Evolutionary conservation across 257 asterid species (phyloP), one percentile per base, ranked within the genome.

Genomic region (Anisodus acutangulus): DNA sequence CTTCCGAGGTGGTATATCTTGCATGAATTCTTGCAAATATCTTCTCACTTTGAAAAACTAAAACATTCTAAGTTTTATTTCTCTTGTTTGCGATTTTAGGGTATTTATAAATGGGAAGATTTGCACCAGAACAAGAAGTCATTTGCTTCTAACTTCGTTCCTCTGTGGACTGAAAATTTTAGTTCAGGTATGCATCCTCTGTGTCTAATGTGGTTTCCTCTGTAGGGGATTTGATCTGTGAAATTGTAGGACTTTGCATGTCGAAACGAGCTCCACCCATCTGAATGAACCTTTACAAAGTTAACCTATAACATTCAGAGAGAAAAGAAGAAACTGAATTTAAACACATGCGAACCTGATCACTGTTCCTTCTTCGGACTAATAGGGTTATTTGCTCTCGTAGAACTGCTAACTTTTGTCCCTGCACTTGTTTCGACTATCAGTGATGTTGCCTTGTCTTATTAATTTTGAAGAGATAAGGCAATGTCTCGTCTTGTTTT

Each of bases 91-190:
- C 19, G 37, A 19, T 63, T 86, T 80, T 68, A 91, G 98, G 93
- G 79, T 70, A 88, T 87, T 87, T 88, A 92, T 82, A 84, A 12
- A 68, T 97, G 94, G 97, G 89, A 85, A 15, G 87, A 90, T 74
- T 87, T 92, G n/a, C 80, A 85, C 89, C 99, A 82, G 79, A 82
- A 82, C 47, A 82, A 82, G 62, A 26, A 63, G 53, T 54, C 84
- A 6, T 81, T 82, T 82, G 84, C 79, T 35, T 64, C 78, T 47
- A 49, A 82, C 31, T 82, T 82, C 6, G 76, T 64, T 67, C 99
- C 99, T 11, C 71, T 97, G 90, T 97, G 99, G 98, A 87, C 94
- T 55, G 82, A 86, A 35, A 86, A 39, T 58, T 91, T 94, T 68
- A 79, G 87, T 83, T 89, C 95, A 95, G 99, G 99, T 94, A 51